phyloP scores from a whole-genome alignment of 1,284 basidiomycete species.

The Bjerkandera adusta region DNA sequence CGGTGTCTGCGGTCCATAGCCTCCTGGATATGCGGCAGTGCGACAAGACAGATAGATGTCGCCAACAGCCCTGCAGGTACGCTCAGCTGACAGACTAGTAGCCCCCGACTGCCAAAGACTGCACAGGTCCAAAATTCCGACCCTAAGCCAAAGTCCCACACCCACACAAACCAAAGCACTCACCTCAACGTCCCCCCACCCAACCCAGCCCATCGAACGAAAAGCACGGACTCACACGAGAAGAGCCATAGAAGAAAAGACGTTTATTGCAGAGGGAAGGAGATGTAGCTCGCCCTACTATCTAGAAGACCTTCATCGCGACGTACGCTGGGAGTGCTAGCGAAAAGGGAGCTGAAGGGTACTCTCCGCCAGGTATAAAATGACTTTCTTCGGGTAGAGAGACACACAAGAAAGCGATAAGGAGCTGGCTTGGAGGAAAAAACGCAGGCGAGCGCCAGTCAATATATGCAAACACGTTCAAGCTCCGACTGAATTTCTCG shows the following conservation, averaged over 20 bases:
- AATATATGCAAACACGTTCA: background rate
- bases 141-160: background rate
- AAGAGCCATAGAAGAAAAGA: background rate
- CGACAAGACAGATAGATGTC: too few relatives aligned
- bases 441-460: background rate
- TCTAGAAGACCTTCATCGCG: slow-evolving; percentile 60
- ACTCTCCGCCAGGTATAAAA: slow-evolving; percentile 34
- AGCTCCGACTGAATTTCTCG: slow-evolving; percentile 8
- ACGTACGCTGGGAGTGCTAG: slow-evolving; percentile 42
- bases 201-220: too few relatives aligned
- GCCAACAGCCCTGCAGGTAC: too few relatives aligned
- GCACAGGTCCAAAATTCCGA: too few relatives aligned
- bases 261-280: background rate
- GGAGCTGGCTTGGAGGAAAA: slow-evolving; percentile 29
- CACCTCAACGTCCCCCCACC: background rate
- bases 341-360: slow-evolving; percentile 39
- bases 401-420: slow-evolving; percentile 35
- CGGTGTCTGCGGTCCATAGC: background rate
- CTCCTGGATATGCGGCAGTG: too few relatives aligned
- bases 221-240: background rate
- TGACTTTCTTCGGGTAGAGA: slow-evolving; percentile 29
- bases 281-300: slow-evolving; percentile 57
- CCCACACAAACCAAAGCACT: background rate
- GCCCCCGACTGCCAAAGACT: background rate
- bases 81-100: too few relatives aligned